A percentile compares a stretch with the other conserved stretches of the same genome.
These are phyloP conservation scores for Scheffersomyces insectosa DNA, from an alignment of 1,139 yeast species.

Conservation along the genomic window DNA sequence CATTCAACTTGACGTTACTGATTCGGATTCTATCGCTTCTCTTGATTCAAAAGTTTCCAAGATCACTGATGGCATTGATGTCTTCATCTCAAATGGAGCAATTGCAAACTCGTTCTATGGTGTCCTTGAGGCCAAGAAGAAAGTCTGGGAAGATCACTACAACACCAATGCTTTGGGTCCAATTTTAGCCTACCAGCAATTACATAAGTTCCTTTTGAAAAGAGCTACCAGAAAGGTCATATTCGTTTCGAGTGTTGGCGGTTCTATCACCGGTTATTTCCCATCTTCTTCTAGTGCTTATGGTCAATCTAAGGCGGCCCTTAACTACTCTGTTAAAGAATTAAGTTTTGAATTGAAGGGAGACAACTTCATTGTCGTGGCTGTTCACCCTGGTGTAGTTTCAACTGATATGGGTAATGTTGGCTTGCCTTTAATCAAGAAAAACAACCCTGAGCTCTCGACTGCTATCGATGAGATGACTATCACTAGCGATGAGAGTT, in stretches of 20 bases:
- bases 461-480: not conserved
- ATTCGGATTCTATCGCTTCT: slow-evolving; percentile 1
- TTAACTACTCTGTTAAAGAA: slow-evolving; percentile 23
- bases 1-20: slow-evolving; percentile 3
- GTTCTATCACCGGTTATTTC: slow-evolving; percentile 14
- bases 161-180: slow-evolving; percentile 32
- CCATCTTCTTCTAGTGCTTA: slow-evolving; percentile 18
- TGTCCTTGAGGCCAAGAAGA: slow-evolving; percentile 8
- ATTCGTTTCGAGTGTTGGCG: slow-evolving; percentile 24
- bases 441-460: not conserved
- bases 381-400: slow-evolving; percentile 32
- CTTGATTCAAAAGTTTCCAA: not conserved
- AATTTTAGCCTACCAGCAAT: slow-evolving; percentile 23
- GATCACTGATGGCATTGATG: slow-evolving; percentile 13
- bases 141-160: slow-evolving; percentile 19
- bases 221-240: slow-evolving; percentile 21
- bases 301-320: slow-evolving; percentile 36
- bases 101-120: slow-evolving; percentile 4
- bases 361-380: slow-evolving; percentile 21
- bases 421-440: too few species aligned
- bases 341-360: slow-evolving; percentile 18
- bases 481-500: not conserved
- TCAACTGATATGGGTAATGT: slow-evolving; percentile 22
- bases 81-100: slow-evolving; percentile 21
- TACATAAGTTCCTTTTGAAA: slow-evolving; percentile 24